phyloP scores from a whole-genome alignment of 2,329 filamentous ascomycete genomes.

The Cordyceps fumosorosea region DNA sequence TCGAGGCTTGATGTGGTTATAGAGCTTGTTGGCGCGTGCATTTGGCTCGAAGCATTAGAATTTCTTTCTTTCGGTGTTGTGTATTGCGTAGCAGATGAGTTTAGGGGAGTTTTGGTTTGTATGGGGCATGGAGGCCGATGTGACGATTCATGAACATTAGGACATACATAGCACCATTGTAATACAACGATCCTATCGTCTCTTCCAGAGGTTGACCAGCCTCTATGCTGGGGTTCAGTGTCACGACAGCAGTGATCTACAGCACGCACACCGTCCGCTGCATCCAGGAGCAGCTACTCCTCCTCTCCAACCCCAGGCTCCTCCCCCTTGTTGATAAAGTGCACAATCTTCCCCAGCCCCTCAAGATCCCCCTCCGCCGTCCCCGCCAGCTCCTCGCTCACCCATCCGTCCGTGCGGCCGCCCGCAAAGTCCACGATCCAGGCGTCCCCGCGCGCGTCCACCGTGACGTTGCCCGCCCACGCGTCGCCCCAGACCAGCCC shows the following conservation, averaged over 20 bases:
- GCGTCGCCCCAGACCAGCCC: constrained; percentile 19
- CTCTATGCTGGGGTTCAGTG: too few species aligned
- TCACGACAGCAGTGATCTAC: too few species aligned
- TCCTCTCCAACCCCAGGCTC: neutral
- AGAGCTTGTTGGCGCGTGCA: neutral
- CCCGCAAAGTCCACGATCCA: constrained; percentile 23
- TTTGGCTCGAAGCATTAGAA: neutral
- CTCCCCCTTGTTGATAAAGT: neutral
- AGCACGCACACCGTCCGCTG: too few species aligned
- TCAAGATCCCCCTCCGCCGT: constrained; percentile 17
- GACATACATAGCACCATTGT: constrained; percentile 5
- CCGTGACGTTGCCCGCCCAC: constrained; percentile 19
- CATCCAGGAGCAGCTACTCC: too few species aligned
- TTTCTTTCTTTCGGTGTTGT: neutral
- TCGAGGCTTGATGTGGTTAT: neutral
- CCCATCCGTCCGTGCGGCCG: constrained; percentile 21
- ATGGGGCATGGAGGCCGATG: neutral
- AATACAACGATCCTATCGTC: neutral
- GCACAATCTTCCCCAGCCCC: neutral
- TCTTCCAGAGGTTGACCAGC: too few species aligned
- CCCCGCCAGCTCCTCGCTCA: constrained; percentile 15
- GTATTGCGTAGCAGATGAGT: neutral
- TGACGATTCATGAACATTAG: constrained; percentile 11
- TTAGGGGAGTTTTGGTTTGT: neutral
- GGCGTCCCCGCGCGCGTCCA: constrained; percentile 19